Evolutionary conservation across 1,139 yeast genomes (phyloP).

Genomic region (Sugiyamaella japonica): DNA sequence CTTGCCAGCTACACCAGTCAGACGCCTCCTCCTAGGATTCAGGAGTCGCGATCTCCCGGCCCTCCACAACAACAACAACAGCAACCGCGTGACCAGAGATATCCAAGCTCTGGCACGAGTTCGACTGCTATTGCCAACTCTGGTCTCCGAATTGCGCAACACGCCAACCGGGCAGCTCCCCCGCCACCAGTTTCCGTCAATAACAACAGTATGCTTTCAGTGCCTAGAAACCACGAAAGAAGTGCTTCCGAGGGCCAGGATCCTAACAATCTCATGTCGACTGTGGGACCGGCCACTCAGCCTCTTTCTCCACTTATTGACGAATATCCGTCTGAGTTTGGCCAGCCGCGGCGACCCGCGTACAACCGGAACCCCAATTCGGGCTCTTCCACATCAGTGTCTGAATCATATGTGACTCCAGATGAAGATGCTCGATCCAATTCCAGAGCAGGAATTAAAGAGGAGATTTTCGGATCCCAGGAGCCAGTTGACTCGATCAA

Average conservation of each 20-base stretch:
- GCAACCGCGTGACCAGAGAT: constrained; percentile 5
- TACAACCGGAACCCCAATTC: constrained; percentile 8
- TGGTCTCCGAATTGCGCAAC: constrained; percentile 14
- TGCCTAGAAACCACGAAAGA: constrained; percentile 31
- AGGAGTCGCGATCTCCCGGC: constrained; percentile 1
- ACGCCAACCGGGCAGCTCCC: constrained; percentile 11
- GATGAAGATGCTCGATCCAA: constrained; percentile 17
- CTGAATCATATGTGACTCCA: constrained; percentile 14
- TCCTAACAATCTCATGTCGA: constrained; percentile 35
- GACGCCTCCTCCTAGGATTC: constrained; percentile 13
- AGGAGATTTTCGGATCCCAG: constrained; percentile 28
- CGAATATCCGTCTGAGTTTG: constrained; percentile 9
- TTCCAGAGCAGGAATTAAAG: constrained; percentile 25
- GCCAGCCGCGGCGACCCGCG: neutral
- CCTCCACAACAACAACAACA: constrained; percentile 18
- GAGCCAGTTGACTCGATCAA: constrained; percentile 29
- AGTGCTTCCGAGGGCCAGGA: constrained; percentile 38
- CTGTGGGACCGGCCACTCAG: constrained; percentile 31
- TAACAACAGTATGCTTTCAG: constrained; percentile 3
- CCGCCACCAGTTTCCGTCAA: constrained; percentile 11
- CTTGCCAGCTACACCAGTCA: neutral
- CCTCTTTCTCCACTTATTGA: constrained; percentile 33
- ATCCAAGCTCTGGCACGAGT: constrained; percentile 5
- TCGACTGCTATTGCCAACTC: too few species aligned
- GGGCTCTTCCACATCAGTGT: constrained; percentile 3